These are phyloP conservation scores for Microbotryum violaceum DNA, from an alignment of 1,284 basidiomycete genomes.

Conservation along the genomic window DNA sequence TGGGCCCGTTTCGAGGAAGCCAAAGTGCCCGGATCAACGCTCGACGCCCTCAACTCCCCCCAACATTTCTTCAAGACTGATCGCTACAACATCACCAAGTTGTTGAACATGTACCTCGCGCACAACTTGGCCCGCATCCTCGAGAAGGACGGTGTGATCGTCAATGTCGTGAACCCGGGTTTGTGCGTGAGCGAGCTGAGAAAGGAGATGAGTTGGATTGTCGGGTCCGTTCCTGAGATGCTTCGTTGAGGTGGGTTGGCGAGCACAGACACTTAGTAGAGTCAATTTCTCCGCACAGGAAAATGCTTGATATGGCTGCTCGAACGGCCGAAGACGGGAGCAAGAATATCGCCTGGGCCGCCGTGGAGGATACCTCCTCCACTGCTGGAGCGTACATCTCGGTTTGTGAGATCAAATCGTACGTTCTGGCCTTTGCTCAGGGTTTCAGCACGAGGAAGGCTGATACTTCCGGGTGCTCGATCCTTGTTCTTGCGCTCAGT, in stretches of 20 bases:
- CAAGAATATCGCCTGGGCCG: constrained; percentile 15
- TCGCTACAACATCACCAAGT: constrained; percentile 29
- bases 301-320: constrained; percentile 3
- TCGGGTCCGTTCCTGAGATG: neutral
- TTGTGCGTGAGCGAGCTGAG: constrained; percentile 26
- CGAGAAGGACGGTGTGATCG: constrained; percentile 11
- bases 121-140: constrained; percentile 20
- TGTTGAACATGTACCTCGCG: constrained; percentile 23
- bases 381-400: constrained; percentile 15
- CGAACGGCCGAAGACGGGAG: constrained; percentile 11
- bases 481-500: neutral
- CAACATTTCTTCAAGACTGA: constrained; percentile 2
- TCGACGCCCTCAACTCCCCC: neutral
- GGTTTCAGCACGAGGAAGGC: neutral
- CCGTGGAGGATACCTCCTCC: neutral
- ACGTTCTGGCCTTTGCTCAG: neutral
- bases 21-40: neutral
- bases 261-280: neutral
- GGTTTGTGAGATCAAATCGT: constrained; percentile 6
- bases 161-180: constrained; percentile 32
- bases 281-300: neutral
- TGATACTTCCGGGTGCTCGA: neutral
- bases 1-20: constrained; percentile 14
- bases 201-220: neutral
- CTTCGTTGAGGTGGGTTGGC: neutral